Percentiles rank a stretch among this genome's conserved stretches.
Conservation (phyloP, 352 stramenopile species). For the Pythium phragmiticola region DNA sequence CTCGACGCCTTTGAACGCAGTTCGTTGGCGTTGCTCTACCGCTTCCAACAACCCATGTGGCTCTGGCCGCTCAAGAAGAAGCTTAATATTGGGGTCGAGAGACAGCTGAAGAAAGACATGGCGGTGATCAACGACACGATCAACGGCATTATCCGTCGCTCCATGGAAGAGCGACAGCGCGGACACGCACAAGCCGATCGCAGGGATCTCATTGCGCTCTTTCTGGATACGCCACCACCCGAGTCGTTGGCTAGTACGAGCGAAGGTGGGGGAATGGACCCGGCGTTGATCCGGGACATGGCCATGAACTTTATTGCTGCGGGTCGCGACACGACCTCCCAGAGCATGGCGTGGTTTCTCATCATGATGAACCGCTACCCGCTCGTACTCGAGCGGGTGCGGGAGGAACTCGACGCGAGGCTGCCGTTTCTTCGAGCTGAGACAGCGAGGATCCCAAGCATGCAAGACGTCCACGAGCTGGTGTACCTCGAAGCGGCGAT, state of each 20-base stretch:
- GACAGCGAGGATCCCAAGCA: slow-evolving; percentile 28
- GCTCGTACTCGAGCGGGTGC: slow-evolving; percentile 38
- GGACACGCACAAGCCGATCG: not conserved
- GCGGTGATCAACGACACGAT: slow-evolving; percentile 36
- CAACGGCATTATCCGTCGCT: slow-evolving; percentile 34
- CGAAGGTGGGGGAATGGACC: slow-evolving; percentile 24
- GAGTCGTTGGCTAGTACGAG: not conserved
- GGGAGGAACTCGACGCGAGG: slow-evolving; percentile 39
- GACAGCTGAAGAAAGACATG: slow-evolving; percentile 33
- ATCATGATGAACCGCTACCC: slow-evolving; percentile 77
- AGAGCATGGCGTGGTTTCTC: slow-evolving; percentile 68
- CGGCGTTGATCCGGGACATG: slow-evolving; percentile 60
- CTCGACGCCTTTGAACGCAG: slow-evolving; percentile 46
- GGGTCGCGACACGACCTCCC: slow-evolving; percentile 71
- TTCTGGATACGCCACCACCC: slow-evolving; percentile 30
- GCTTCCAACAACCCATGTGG: slow-evolving; percentile 43
- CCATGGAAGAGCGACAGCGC: slow-evolving; percentile 25
- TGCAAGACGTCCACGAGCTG: slow-evolving; percentile 46
- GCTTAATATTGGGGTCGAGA: slow-evolving; percentile 37
- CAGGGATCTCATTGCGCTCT: slow-evolving; percentile 46
- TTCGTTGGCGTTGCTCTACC: slow-evolving; percentile 35
- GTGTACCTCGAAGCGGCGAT: slow-evolving; percentile 63
- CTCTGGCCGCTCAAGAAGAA: slow-evolving; percentile 49
- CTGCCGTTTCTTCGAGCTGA: slow-evolving; percentile 28
- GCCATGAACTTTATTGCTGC: slow-evolving; percentile 78